phyloP scores from a whole-genome alignment of 1,284 basidiomycete species.

The Athelia psychrophila region DNA sequence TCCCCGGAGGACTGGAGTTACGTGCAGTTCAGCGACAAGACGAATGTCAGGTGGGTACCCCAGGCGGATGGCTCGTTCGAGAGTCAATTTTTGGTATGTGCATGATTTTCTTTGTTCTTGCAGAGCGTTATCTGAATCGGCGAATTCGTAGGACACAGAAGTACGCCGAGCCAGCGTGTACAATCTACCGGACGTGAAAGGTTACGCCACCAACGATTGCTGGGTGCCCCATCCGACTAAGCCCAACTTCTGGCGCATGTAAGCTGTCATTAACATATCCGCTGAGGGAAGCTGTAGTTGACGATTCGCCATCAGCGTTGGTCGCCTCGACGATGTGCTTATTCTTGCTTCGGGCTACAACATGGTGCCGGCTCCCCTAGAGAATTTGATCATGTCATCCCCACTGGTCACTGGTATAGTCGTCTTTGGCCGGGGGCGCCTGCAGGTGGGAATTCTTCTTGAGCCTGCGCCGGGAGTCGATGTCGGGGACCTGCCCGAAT shows the following conservation, averaged over 20 bases:
- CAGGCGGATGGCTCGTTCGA: slow-evolving; percentile 18
- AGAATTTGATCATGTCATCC: slow-evolving; percentile 23
- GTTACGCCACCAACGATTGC: slow-evolving; percentile 31
- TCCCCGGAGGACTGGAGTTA: slow-evolving; percentile 19
- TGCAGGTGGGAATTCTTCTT: slow-evolving; percentile 22
- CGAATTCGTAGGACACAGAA: neutral
- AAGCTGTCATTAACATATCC: slow-evolving; percentile 1
- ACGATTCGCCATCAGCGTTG: slow-evolving; percentile 22
- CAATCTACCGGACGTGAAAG: slow-evolving; percentile 27
- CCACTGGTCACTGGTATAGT: slow-evolving; percentile 11
- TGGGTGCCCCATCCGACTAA: slow-evolving; percentile 30
- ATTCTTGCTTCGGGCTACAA: slow-evolving; percentile 38
- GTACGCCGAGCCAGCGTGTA: slow-evolving; percentile 21
- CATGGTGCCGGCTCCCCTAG: slow-evolving; percentile 36
- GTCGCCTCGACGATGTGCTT: slow-evolving; percentile 34
- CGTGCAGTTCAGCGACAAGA: slow-evolving; percentile 16
- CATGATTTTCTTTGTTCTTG: neutral
- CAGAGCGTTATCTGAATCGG: too few species aligned
- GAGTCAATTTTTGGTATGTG: slow-evolving; percentile 21
- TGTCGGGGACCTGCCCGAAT: slow-evolving; percentile 18
- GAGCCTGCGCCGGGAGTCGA: slow-evolving; percentile 17
- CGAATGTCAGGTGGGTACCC: slow-evolving; percentile 17
- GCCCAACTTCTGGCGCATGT: slow-evolving; percentile 33
- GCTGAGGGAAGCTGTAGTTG: neutral
- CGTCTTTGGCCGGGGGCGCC: slow-evolving; percentile 21